These are phyloP conservation scores for Ogataea nonfermentans DNA, from an alignment of 805 yeast species.

Conservation along the genomic window DNA sequence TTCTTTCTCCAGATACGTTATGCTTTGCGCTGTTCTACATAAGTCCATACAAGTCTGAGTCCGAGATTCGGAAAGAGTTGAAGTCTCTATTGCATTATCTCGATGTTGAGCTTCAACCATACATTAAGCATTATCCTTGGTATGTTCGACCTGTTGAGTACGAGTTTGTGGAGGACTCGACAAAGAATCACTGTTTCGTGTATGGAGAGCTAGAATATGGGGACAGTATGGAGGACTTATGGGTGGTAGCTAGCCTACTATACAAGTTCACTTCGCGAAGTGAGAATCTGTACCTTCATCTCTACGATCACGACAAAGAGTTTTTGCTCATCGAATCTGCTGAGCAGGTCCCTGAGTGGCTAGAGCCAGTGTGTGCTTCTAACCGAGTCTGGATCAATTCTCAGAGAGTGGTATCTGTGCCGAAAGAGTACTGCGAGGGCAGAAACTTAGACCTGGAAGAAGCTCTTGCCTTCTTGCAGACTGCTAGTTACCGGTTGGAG, in stretches of 20 bases:
- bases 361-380: constrained; percentile 43
- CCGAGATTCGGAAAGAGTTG: constrained; percentile 19
- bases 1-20: constrained; percentile 17
- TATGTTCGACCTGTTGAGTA: constrained; percentile 29
- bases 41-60: constrained; percentile 29
- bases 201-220: constrained; percentile 45
- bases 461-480: constrained; percentile 40
- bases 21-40: constrained; percentile 31
- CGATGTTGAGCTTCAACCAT: constrained; percentile 31
- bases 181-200: constrained; percentile 24
- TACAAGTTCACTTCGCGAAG: constrained; percentile 33
- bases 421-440: constrained; percentile 35
- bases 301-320: constrained; percentile 57
- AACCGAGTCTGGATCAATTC: constrained; percentile 55
- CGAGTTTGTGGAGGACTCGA: constrained; percentile 15
- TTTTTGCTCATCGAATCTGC: constrained; percentile 50
- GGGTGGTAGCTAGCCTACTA: constrained; percentile 42
- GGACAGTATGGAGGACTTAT: constrained; percentile 43
- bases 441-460: constrained; percentile 39
- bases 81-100: constrained; percentile 22
- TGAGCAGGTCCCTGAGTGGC: constrained; percentile 45
- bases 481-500: constrained; percentile 36
- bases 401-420: constrained; percentile 40
- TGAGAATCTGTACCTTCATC: constrained; percentile 41
- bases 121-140: constrained; percentile 45